Evolutionary conservation across 1,284 basidiomycete species (phyloP).

Genomic region (Cutaneotrichosporon sp.): DNA sequence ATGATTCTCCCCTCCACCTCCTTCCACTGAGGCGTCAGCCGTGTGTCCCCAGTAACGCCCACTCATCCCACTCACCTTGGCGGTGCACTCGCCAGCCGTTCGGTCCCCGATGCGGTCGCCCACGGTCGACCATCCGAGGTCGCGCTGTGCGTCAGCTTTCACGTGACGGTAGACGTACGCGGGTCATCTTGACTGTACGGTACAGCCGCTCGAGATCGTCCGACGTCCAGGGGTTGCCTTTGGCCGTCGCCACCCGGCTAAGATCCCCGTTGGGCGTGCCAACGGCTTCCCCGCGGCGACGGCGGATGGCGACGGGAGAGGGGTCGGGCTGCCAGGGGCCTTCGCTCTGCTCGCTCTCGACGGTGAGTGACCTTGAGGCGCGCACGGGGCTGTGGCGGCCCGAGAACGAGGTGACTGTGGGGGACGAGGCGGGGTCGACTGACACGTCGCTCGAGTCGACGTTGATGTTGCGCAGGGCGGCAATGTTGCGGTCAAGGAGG

Average conservation of each 20-base stretch:
- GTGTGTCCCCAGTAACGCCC: background rate
- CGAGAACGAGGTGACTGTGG: constrained; percentile 4
- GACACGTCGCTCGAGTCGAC: constrained; percentile 9
- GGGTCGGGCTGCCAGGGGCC: background rate
- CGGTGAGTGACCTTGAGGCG: background rate
- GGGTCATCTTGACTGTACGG: constrained; percentile 10
- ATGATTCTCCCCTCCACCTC: constrained; percentile 8
- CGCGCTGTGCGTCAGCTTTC: background rate
- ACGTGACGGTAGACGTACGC: background rate
- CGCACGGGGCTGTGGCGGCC: background rate
- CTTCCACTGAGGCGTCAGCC: constrained; percentile 8
- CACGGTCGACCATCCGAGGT: constrained; percentile 5
- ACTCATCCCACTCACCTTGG: constrained; percentile 2
- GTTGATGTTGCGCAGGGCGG: constrained; percentile 3
- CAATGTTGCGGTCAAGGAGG: background rate
- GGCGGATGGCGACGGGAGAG: background rate
- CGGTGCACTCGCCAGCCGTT: constrained; percentile 1
- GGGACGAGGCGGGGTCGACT: background rate
- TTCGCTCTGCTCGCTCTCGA: constrained; percentile 6
- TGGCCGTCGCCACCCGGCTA: background rate
- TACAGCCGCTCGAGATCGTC: constrained; percentile 15
- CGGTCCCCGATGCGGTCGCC: constrained; percentile 9
- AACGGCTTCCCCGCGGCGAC: background rate
- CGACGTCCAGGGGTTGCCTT: background rate
- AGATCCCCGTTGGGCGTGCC: too few relatives aligned